Base-by-base conservation (phyloP, 1,139 yeast genomes). In the Pichia sp. region DNA sequence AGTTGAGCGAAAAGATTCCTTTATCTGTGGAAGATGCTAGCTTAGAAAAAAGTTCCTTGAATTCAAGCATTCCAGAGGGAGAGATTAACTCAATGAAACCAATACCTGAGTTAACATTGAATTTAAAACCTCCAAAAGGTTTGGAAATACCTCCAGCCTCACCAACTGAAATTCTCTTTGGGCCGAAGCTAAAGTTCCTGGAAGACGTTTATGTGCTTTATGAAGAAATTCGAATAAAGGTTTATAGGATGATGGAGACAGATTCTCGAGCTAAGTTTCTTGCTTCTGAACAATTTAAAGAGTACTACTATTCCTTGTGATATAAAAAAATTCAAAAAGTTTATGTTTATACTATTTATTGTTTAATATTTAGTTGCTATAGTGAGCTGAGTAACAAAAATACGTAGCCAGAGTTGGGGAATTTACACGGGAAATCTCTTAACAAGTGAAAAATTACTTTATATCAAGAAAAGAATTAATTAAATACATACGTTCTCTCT, bases 221-320 rank as follows among this genome's bases (percentile, higher is more conserved):
- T 56, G 75, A 73, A 16, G 69, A 69, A 27, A 79, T 84, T 17
- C 72, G 73, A 10, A 55, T 61, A n/a, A 78, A 78, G 50, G 77
- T 86, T 49, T 79, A 77, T 61, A 72, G 74, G 46, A 71, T 88
- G 68, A 83, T 89, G 87, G 87, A 84, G 62, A 76, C 71, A 42
- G 96, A 88, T 68, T 86, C 95, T 12, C 74, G 85, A 50, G 88
- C 88, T 1, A 87, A 87, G 67, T 88, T 88, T 62, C 61, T 85
- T 42, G 71, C 68, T 16, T 77, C 82, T 0, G 71, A 70, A 6
- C 63, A 71, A 5, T 73, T 71, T 53, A 64, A 61, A 43, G 72
- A 72, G 17, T 50, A 46, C 10, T 49, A 53, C 31, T 46, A 30
- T 16, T 40, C 40, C 3, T 20, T 49, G 7, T 46, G 34, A 45